Base-by-base conservation (phyloP, 2,329 filamentous ascomycete genomes). In the Cladosporium phlei region DNA sequence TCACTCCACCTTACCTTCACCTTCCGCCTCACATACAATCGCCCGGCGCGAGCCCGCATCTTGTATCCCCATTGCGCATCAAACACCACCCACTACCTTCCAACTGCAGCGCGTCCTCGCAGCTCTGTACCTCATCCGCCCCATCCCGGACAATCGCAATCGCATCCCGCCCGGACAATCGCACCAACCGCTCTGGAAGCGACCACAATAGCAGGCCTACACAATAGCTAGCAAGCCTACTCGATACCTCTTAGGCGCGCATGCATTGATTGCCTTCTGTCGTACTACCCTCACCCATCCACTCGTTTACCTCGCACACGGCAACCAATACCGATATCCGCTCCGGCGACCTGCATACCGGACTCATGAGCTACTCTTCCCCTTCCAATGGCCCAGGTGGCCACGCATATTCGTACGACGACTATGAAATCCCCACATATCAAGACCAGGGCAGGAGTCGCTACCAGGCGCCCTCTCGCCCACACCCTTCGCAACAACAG, bases 221-320 rank as follows among this genome's bases (percentile, higher is more conserved):
- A 34, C 30, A 45, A 20, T 19, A 28, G 20, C 30, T 35, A 14
- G 24, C 40, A n/a, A n/a, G n/a, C n/a, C n/a, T n/a, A n/a, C n/a
- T 25, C 30, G 37, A 20, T 19, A 28, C 19, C 30, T 35, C 40
- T 5, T 22, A 39, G 37, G 24, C 37, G 24, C 37, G 40, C 40
- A 45, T 45, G 40, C 40, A 45, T 45, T 45, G 40, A 45, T 45
- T 45, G 40, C 35, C 17, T 8, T 20, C 40, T 45, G 40, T 22
- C 22, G 32, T 45, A 34, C 30, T 5, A 16, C 30, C 35, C 30
- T 34, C 30, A 35, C 30, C 21, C 19, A 45, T 45, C 21, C 30
- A 45, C 22, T 35, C 30, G 24, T 45, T 45, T 43, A 28, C 40
- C 16, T 35, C 22, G 32, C 30, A 27, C 32, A 28, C 28, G 20